Evolutionary conservation across 306 rosid genomes (phyloP), one percentile per base, ranked within the genome.

Genomic region (Vigna trinervia): DNA sequence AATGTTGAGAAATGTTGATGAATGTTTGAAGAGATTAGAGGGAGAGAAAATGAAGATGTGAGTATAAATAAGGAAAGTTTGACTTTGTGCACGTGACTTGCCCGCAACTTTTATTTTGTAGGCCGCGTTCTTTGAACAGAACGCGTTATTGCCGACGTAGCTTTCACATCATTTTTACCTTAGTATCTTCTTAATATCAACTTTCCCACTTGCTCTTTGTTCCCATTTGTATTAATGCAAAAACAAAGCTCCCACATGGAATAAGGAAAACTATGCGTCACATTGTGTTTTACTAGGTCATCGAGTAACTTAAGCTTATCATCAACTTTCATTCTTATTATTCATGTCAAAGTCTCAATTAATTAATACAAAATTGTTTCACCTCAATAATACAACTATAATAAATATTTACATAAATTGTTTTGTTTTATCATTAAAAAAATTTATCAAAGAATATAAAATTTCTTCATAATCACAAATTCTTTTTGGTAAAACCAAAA

Each of bases 111-210:
- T 66, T 28, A 12, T 70, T 62, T n/a, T 19, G 9, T 13, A 32
- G 53, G 41, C 80, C 83, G 74, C 64, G 52, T 80, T 74, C 11
- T 81, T 75, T 81, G 69, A 69, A 38, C 43, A 68, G 2, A 46
- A 75, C 72, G 75, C 83, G 83, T 34, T 54, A 74, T 81, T 48
- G 75, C 79, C 88, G 85, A 85, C 85, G 85, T 6, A 34, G 56
- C 73, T 36, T 68, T 68, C 46, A 2, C 52, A 39, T 12, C 28
- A 53, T 45, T 62, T 45, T 62, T 45, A 34, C 48, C 54, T 0
- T 1, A 43, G 8, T 22, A 7, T 23, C 8, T 74, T 32, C 50
- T 19, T 12, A 17, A 15, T 67, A 20, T 11, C 54, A 8, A 17
- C 23, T 59, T 58, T 57, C 77, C 83, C 70, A 82, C 69, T 70